Base-by-base conservation (phyloP, 2,329 filamentous ascomycete genomes). In the Amphichorda felina region DNA sequence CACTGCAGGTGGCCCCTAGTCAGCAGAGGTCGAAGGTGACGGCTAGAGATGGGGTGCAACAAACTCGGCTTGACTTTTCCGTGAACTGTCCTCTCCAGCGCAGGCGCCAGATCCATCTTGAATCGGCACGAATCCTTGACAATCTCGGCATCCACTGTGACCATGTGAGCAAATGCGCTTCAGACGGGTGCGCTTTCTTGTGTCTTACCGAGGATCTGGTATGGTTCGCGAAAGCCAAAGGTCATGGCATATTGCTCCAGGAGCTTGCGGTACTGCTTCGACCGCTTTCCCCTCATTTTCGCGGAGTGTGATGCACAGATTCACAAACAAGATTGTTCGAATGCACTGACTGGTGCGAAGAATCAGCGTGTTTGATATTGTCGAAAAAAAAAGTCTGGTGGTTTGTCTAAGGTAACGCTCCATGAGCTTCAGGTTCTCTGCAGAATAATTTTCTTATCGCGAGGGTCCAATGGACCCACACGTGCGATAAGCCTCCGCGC, bases 141-240 rank as follows among this genome's bases (percentile, higher is more conserved):
- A 48, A 96, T 84, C 44, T 87, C 77, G 40, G 85, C 83, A 53
- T 94, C 88, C 41, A 95, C 78, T 75, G 47, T 3, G 10, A 15
- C 22, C 42, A 43, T 54, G 30, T 34, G 10, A 30, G 32, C 17
- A 15, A 30, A 24, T 15, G 22, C 17, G 18, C n/a, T 16, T 8
- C n/a, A 16, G 13, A n/a, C 21, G 9, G 10, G 11, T 19, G 29
- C 21, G 30, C 35, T 36, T 38, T 36, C 30, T 17, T 15, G 30
- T 14, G 39, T 51, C 64, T 39, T 63, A 81, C 76, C 67, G 30
- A 94, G 66, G 35, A 94, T 80, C 63, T 96, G 91, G 62, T 95
- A 96, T 9, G 91, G 87, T 61, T 91, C 83, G 47, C 88, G 84
- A 58, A 95, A 95, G 41, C 82, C 81, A 55, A 94, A 95, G 41